These are phyloP conservation scores for Cladosporium phlei DNA, from an alignment of 2,329 filamentous ascomycete species.

Conservation along the genomic window DNA sequence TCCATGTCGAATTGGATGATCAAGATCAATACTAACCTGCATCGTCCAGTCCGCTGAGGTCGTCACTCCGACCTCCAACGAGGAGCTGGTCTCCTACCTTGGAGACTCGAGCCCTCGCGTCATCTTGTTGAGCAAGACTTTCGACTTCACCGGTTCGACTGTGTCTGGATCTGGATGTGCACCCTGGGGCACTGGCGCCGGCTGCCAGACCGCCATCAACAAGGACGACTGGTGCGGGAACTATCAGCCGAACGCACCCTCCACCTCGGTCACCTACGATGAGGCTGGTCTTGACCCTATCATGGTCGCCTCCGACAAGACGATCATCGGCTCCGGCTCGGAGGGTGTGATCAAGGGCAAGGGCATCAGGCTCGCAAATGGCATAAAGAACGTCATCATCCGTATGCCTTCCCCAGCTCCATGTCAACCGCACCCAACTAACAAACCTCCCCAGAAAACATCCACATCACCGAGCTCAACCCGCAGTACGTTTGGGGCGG, in stretches of 20 bases:
- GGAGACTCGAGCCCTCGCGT: conserved; percentile 50
- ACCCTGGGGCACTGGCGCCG: conserved; percentile 49
- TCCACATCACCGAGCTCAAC: conserved; percentile 36
- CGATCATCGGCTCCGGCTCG: conserved; percentile 37
- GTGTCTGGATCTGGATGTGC: conserved; percentile 52
- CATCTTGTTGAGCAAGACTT: conserved; percentile 53
- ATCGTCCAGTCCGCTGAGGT: conserved; percentile 47
- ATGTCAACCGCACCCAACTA: too few relatives aligned
- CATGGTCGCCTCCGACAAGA: conserved; percentile 39
- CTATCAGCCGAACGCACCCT: conserved; percentile 30
- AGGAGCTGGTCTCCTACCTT: conserved; percentile 57
- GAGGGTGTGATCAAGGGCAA: conserved; percentile 40
- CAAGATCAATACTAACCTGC: conserved; percentile 37
- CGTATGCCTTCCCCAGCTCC: too few relatives aligned
- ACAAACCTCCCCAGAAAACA: too few relatives aligned
- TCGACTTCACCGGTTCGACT: conserved; percentile 52
- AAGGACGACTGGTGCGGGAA: conserved; percentile 56
- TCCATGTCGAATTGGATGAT: too few relatives aligned
- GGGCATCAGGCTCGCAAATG: conserved; percentile 35
- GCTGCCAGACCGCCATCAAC: conserved; percentile 59
- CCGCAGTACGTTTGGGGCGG: conserved; percentile 38
- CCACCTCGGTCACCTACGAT: conserved; percentile 45
- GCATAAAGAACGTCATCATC: conserved; percentile 52
- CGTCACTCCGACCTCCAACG: conserved; percentile 34
- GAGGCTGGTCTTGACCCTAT: conserved; percentile 47